These are phyloP conservation scores for Beauveria brongniartii DNA, from an alignment of 2,329 filamentous ascomycete genomes.

Conservation along the genomic window DNA sequence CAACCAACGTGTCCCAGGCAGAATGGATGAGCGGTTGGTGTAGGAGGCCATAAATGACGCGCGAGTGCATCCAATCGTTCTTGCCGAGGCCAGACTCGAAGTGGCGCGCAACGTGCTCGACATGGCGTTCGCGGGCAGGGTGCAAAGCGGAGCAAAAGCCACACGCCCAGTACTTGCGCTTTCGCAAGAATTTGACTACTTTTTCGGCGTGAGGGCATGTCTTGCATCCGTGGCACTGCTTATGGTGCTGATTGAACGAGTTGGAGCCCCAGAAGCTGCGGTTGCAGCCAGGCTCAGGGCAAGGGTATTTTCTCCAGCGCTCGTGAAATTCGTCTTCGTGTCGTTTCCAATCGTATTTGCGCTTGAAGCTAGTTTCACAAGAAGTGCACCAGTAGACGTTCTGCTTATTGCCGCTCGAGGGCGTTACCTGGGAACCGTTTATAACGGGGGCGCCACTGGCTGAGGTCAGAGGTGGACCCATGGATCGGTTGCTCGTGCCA, in stretches of 20 bases:
- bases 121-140: slow-evolving; percentile 56
- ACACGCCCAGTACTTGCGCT: slow-evolving; percentile 61
- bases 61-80: slow-evolving; percentile 60
- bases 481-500: slow-evolving; percentile 25
- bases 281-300: slow-evolving; percentile 54
- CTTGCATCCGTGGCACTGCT: slow-evolving; percentile 55
- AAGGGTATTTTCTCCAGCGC: slow-evolving; percentile 59
- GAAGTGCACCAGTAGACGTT: slow-evolving; percentile 51
- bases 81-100: slow-evolving; percentile 57
- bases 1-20: slow-evolving; percentile 51
- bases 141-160: slow-evolving; percentile 59
- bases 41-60: slow-evolving; percentile 59
- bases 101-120: slow-evolving; percentile 60
- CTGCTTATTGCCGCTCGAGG: slow-evolving; percentile 25
- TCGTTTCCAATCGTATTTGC: slow-evolving; percentile 62
- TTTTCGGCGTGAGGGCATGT: slow-evolving; percentile 58
- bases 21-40: slow-evolving; percentile 55
- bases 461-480: slow-evolving; percentile 24
- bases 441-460: slow-evolving; percentile 22
- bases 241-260: slow-evolving; percentile 61
- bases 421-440: slow-evolving; percentile 23
- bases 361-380: slow-evolving; percentile 57
- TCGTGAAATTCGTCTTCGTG: slow-evolving; percentile 65
- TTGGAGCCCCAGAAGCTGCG: slow-evolving; percentile 61
- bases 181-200: slow-evolving; percentile 53